phyloP scores from a whole-genome alignment of 169 alveolate species.

The Plasmodium reichenowi region DNA sequence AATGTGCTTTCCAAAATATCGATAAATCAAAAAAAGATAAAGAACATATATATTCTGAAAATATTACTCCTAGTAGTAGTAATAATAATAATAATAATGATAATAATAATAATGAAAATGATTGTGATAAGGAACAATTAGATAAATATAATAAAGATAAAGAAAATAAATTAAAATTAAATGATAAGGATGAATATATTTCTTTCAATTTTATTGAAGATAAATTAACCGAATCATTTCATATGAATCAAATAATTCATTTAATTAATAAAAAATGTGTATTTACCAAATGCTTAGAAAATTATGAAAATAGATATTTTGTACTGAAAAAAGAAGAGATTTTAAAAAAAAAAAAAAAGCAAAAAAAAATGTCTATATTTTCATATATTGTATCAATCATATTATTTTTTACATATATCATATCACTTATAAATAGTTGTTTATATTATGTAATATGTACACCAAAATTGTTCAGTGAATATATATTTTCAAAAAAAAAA shows the following conservation, averaged over 20 bases:
- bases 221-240: neutral
- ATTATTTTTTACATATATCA: slow-evolving; percentile 26
- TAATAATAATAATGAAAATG: neutral
- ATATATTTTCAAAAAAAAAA: slow-evolving; percentile 4
- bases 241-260: slow-evolving; percentile 16
- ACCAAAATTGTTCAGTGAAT: neutral
- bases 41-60: neutral
- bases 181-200: neutral
- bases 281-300: slow-evolving; percentile 22
- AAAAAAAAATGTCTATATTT: neutral
- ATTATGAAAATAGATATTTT: neutral
- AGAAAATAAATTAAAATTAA: neutral
- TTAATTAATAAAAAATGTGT: slow-evolving; percentile 14
- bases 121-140: neutral
- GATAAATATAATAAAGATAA: neutral
- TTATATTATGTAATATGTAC: slow-evolving; percentile 12
- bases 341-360: neutral
- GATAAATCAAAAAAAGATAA: neutral
- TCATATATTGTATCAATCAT: neutral
- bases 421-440: slow-evolving; percentile 34
- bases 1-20: neutral
- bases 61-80: neutral
- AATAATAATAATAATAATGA: neutral
- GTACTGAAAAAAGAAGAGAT: neutral
- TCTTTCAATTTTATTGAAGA: neutral